Evolutionary conservation across 352 stramenopile species (phyloP), one percentile per base, ranked within the genome.

Genomic region (Phytophthora hibernalis): DNA sequence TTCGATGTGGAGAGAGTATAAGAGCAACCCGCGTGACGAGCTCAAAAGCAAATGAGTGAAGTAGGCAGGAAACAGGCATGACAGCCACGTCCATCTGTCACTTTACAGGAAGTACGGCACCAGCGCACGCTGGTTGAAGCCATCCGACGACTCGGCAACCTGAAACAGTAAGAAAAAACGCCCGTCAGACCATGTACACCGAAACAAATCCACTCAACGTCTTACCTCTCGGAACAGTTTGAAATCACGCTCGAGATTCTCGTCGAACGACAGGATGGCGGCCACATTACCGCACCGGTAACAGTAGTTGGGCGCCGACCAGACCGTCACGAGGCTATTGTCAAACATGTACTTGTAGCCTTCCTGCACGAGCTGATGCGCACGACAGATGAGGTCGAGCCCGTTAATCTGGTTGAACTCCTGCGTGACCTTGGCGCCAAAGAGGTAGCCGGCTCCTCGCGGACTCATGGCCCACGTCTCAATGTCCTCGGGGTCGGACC

Each of bases 401-500:
- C 86, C 87, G 68, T 97, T 97, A 70, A 96, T 92, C 72, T 97
- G 90, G 74, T 96, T 97, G 64, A 97, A 97, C 76, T 95, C 87
- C 52, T 88, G 76, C 31, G 88, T 94, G 35, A 96, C 90, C 68
- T 96, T 93, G 24, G 76, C 79, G 33, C 90, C 90, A 57, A 97
- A 97, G 18, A 97, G 74, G 54, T 94, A 97, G 30, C 90, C 90
- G 10, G 90, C 90, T 11, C 90, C 90, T 49, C 90, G 86, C n/a
- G 90, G 90, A 64, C 85, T 95, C 79, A 97, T 93, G 13, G 86
- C 89, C 90, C 90, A 96, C 57, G 83, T 91, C 61, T 96, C 90
- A 66, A 95, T 98, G 54, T 98, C 95, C 70, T 98, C 95, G 0
- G 97, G 97, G 73, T 99, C 97, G 18, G 95, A 98, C 97, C 97